These are phyloP conservation scores for Alliaria petiolata DNA, from an alignment of 345 rosid species.

Conservation along the genomic window DNA sequence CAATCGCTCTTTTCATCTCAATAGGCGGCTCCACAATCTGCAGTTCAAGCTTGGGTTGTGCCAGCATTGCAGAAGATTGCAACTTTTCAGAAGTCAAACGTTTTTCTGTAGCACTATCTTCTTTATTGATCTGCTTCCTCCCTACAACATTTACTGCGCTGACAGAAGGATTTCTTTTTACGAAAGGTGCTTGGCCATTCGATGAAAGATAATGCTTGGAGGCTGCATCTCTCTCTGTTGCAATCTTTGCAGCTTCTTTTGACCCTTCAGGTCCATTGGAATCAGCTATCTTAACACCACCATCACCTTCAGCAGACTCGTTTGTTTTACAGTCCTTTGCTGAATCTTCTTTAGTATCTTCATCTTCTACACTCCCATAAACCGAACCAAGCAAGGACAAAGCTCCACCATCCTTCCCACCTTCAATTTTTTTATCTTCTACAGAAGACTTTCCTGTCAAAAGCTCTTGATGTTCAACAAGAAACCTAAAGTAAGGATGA, in stretches of 20 bases:
- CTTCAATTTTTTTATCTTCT: slow-evolving; percentile 40
- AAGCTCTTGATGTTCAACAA: slow-evolving; percentile 81
- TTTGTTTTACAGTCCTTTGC: slow-evolving; percentile 25
- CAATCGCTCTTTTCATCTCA: slow-evolving; percentile 78
- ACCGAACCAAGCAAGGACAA: slow-evolving; percentile 81
- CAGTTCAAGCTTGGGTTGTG: slow-evolving; percentile 40
- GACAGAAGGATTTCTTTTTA: slow-evolving; percentile 52
- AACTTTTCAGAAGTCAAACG: slow-evolving; percentile 34
- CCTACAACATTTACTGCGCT: slow-evolving; percentile 44
- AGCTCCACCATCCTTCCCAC: slow-evolving; percentile 55
- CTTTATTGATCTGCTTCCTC: slow-evolving; percentile 40
- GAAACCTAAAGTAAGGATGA: slow-evolving; percentile 80
- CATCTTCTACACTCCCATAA: slow-evolving; percentile 86
- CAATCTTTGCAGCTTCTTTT: slow-evolving; percentile 26
- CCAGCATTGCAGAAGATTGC: slow-evolving; percentile 33
- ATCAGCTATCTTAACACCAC: slow-evolving; percentile 26
- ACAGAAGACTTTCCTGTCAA: slow-evolving; percentile 46
- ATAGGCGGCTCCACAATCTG: slow-evolving; percentile 75
- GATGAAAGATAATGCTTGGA: slow-evolving; percentile 34
- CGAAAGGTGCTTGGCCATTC: slow-evolving; percentile 44
- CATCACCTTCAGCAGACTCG: slow-evolving; percentile 27
- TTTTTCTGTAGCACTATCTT: slow-evolving; percentile 27
- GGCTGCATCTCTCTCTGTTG: slow-evolving; percentile 34
- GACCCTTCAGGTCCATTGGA: slow-evolving; percentile 39
- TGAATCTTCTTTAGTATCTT: slow-evolving; percentile 49